Evolutionary conservation across 345 rosid genomes (phyloP), one percentile per base, ranked within the genome.

Genomic region (Acer campestre): DNA sequence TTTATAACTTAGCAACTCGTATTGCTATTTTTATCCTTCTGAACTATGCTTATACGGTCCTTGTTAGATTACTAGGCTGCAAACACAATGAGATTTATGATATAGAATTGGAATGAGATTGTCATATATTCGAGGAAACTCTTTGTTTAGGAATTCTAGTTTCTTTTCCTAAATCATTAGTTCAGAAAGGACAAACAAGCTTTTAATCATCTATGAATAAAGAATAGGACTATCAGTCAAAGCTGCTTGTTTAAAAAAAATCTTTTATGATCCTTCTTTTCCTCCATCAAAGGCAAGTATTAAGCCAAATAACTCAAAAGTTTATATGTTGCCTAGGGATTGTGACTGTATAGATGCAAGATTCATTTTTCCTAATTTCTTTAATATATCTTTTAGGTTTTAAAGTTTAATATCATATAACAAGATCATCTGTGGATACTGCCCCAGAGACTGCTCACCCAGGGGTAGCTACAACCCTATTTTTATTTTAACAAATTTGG

Each of bases 231-330:
- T 42, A 8, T 42, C 46, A 42, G 46, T 42, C 46, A 8, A 42
- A 74, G 73, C 76, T 22, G 35, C 44, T 74, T 70, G 72, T 69
- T 66, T 44, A 3, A 67, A 73, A 62, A 51, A 40, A 9, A 44
- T 42, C 38, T 27, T 23, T 6, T 38, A 8, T 42, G 56, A 4
- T 17, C 65, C 35, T 40, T 48, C 62, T 53, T 22, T 13, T 38
- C 35, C 35, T 73, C 40, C 61, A 13, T 42, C 49, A 23, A 27
- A 27, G 27, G 29, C 65, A 23, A 29, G 59, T 27, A 27, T 38
- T 42, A 10, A 71, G 62, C 56, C 31, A 27, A 42, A 20, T 46
- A 8, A 42, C 46, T 65, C 56, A 25, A 42, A 48, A n/a, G 31
- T n/a, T 55, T 38, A 16, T 51, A 55, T 20, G n/a, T 3, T 55